A percentile compares a stretch with the other conserved stretches of the same genome.
These are phyloP conservation scores for Tylopilus balloui DNA, from an alignment of 768 basidiomycete species.

Conservation along the genomic window DNA sequence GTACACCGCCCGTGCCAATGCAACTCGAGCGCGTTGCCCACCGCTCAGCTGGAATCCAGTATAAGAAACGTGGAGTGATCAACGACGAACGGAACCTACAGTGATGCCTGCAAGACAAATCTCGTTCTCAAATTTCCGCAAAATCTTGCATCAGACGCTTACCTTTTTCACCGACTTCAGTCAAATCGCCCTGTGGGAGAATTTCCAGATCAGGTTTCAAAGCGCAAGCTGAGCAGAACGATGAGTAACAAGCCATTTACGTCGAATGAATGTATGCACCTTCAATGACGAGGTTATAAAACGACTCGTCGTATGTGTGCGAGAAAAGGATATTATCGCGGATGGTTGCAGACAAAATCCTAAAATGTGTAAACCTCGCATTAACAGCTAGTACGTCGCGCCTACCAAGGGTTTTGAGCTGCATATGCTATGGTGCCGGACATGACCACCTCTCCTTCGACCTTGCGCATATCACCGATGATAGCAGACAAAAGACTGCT, in stretches of 20 bases:
- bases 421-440: slow-evolving; percentile 77
- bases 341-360: slow-evolving; percentile 83
- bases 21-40: slow-evolving; percentile 79
- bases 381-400: background rate
- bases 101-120: slow-evolving; percentile 45
- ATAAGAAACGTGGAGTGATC: slow-evolving; percentile 11
- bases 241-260: background rate
- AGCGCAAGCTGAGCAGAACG: slow-evolving; percentile 62
- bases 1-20: slow-evolving; percentile 86
- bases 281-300: slow-evolving; percentile 79
- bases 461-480: slow-evolving; percentile 80
- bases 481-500: slow-evolving; percentile 74
- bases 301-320: slow-evolving; percentile 79
- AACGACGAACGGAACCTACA: slow-evolving; percentile 33
- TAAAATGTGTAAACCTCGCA: slow-evolving; percentile 20
- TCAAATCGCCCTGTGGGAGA: slow-evolving; percentile 77
- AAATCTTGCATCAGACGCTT: slow-evolving; percentile 2
- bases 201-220: slow-evolving; percentile 75
- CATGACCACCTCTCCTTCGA: slow-evolving; percentile 67
- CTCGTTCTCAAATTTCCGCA: background rate
- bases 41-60: slow-evolving; percentile 55
- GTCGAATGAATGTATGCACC: slow-evolving; percentile 35
- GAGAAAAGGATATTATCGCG: slow-evolving; percentile 92
- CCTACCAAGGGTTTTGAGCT: slow-evolving; percentile 81
- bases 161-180: slow-evolving; percentile 86